A percentile compares a stretch with the other conserved stretches of the same genome.
Conservation (phyloP, 768 basidiomycete species). For the Dendrothele bispora region DNA sequence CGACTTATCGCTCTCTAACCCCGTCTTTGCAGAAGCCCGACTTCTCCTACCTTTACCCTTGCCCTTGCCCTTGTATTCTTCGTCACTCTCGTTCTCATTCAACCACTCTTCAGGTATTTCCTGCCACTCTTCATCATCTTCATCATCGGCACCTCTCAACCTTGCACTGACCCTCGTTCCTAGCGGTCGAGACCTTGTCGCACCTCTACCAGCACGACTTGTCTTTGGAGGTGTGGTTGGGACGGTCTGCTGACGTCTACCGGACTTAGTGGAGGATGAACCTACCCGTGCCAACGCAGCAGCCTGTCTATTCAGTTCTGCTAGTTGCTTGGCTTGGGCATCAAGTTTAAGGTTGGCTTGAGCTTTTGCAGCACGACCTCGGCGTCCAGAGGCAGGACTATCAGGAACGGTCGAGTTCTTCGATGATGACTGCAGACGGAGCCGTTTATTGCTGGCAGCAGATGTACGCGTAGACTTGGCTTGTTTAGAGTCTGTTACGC, state of each 20-base stretch:
- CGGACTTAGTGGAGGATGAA: neutral
- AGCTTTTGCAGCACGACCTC: constrained; percentile 65
- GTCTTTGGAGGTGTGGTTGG: neutral
- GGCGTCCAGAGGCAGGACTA: constrained; percentile 35
- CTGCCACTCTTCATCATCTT: constrained; percentile 73
- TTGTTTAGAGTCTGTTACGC: constrained; percentile 38
- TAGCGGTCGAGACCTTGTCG: constrained; percentile 26
- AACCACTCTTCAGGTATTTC: constrained; percentile 79
- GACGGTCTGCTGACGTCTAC: constrained; percentile 10
- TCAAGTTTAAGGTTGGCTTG: constrained; percentile 71
- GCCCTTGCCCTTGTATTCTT: constrained; percentile 16
- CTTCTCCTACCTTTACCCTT: constrained; percentile 14
- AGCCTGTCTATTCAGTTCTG: constrained; percentile 57
- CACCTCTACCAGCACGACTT: neutral
- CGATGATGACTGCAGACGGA: constrained; percentile 9
- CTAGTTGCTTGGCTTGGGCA: constrained; percentile 67
- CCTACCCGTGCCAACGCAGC: constrained; percentile 11
- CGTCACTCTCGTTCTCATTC: constrained; percentile 23
- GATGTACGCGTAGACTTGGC: constrained; percentile 20
- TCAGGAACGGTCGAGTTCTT: constrained; percentile 6
- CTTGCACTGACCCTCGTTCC: constrained; percentile 71
- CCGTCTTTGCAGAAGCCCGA: constrained; percentile 38
- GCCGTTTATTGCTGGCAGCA: constrained; percentile 12
- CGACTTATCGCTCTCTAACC: constrained; percentile 61
- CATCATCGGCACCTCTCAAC: constrained; percentile 48